Base-by-base conservation (phyloP, 257 asterid species). In the Petunia axillaris region DNA sequence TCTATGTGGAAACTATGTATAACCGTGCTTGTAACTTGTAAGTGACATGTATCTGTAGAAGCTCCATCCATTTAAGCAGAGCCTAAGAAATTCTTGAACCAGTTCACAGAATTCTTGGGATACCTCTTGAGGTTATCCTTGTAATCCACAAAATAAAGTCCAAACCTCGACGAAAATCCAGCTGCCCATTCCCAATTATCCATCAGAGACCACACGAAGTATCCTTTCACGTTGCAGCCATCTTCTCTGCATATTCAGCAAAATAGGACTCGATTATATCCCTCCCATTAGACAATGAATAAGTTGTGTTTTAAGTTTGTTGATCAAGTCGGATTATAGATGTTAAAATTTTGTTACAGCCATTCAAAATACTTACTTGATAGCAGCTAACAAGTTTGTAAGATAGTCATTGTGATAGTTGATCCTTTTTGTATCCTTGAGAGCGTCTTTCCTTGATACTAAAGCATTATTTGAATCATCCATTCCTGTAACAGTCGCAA, bases 131-230 rank as follows among this genome's bases (percentile, higher is more conserved):
- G 88, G 15, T 90, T 89, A 83, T 91, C 92, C 0, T 91, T 89
- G 75, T 85, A 95, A 87, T 95, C 97, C 6, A 95, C 99, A 64
- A 80, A 95, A 87, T 91, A 91, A 4, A 95, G 81, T 63, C 98
- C 98, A 67, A 95, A 95, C 57, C 99, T 88, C 1, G 94, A 90
- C 13, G 85, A 87, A 71, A 41, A 93, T 75, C 97, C 97, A 80
- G 94, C 96, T 66, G 77, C 87, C 99, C 98, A 92, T 88, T 95
- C 97, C 99, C 98, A 95, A 57, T 95, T 93, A 82, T 95, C 99
- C 44, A 95, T 82, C 79, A 95, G 52, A 13, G 99, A 95, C 99
- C 99, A 95, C 1, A 62, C 96, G 50, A 95, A 95, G 82, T 95
- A 93, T 9, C 99, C 98, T 79, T 76, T 87, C 81, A 95, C 95